Evolutionary conservation across 768 basidiomycete species (phyloP).

Genomic region (Rhodotorula graminis): DNA sequence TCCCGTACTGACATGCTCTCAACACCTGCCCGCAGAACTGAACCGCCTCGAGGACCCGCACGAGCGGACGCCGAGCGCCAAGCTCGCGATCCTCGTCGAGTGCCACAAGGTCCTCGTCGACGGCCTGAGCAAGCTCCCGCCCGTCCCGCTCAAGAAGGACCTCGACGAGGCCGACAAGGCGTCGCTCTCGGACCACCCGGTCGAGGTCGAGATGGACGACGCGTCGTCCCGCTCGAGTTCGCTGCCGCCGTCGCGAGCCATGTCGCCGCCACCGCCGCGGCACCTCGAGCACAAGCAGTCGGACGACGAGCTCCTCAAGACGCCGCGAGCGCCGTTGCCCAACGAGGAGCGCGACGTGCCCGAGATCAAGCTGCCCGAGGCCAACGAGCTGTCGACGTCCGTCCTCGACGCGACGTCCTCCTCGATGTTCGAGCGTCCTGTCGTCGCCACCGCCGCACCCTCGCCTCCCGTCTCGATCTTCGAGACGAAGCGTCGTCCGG

Average conservation of each 20-base stretch:
- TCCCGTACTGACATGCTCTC: background rate
- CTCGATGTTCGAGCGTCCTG: slow-evolving; percentile 9
- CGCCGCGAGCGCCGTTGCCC: slow-evolving; percentile 15
- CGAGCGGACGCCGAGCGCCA: slow-evolving; percentile 65
- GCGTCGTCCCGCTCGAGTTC: slow-evolving; percentile 32
- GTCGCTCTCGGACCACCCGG: background rate
- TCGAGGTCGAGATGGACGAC: slow-evolving; percentile 41
- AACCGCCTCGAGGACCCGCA: slow-evolving; percentile 53
- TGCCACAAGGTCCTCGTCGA: slow-evolving; percentile 77
- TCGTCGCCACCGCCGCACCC: background rate
- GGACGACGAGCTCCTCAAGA: slow-evolving; percentile 28
- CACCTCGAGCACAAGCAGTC: background rate
- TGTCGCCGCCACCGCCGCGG: slow-evolving; percentile 1
- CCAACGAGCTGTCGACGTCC: slow-evolving; percentile 15
- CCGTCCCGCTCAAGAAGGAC: slow-evolving; percentile 41
- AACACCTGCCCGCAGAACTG: slow-evolving; percentile 50
- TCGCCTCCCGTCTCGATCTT: slow-evolving; percentile 29
- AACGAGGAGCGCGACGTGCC: slow-evolving; percentile 20
- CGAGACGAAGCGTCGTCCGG: slow-evolving; percentile 10
- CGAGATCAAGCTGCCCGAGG: slow-evolving; percentile 32
- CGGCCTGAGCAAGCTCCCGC: slow-evolving; percentile 38
- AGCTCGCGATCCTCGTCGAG: slow-evolving; percentile 70
- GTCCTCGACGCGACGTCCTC: slow-evolving; percentile 23
- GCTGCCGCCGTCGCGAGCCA: slow-evolving; percentile 20
- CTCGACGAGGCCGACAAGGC: slow-evolving; percentile 1